Evolutionary conservation across 768 basidiomycete genomes (phyloP).

Genomic region (Suillus lakei): DNA sequence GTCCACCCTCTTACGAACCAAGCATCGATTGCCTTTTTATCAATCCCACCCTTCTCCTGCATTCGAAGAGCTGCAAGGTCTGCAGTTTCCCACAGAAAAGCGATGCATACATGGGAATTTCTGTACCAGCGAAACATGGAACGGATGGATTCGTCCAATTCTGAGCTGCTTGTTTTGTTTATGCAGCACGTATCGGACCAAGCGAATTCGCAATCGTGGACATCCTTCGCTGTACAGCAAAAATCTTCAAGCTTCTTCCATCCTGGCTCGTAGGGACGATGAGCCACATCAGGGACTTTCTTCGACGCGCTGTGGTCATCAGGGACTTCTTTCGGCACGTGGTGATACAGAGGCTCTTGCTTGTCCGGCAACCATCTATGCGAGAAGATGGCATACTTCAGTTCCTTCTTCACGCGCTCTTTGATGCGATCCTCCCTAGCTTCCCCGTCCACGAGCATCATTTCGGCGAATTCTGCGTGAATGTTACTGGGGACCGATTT

Average conservation of each 20-base stretch:
- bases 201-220: constrained; percentile 8
- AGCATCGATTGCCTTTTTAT: background rate
- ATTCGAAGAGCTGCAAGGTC: background rate
- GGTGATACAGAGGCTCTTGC: background rate
- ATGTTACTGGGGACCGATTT: background rate
- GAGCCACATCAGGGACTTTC: background rate
- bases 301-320: background rate
- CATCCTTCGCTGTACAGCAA: constrained; percentile 3
- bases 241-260: constrained; percentile 8
- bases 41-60: background rate
- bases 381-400: constrained; percentile 13
- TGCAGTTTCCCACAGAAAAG: constrained; percentile 13
- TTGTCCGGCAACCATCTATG: constrained; percentile 7
- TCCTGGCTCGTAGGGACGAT: background rate
- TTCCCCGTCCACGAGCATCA: background rate
- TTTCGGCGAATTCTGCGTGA: background rate
- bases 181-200: constrained; percentile 24
- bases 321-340: background rate
- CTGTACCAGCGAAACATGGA: constrained; percentile 28
- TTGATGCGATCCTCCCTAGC: background rate
- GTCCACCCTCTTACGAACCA: constrained; percentile 26
- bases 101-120: constrained; percentile 18
- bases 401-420: background rate
- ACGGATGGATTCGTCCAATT: constrained; percentile 24
- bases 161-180: constrained; percentile 23